Conservation (phyloP, 2,329 filamentous ascomycete genomes). For the Botrytis hyacinthi region DNA sequence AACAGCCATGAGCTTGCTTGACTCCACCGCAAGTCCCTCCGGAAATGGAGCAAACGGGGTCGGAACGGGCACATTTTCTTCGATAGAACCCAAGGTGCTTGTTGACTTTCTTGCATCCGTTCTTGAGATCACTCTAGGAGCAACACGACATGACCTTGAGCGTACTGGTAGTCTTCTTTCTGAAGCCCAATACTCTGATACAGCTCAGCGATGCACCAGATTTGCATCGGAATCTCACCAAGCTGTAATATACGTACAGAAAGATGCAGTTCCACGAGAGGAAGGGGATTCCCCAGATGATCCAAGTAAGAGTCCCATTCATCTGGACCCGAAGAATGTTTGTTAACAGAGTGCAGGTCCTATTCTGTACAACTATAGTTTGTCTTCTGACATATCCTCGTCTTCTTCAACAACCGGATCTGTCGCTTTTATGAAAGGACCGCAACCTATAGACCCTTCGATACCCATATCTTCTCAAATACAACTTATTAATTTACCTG, state of each 20-base stretch:
- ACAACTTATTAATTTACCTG: conserved; percentile 88
- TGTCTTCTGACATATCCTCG: conserved; percentile 79
- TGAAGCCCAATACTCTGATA: conserved; percentile 68
- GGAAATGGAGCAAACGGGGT: conserved; percentile 37
- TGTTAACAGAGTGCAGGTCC: conserved; percentile 42
- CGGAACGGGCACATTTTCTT: conserved; percentile 44
- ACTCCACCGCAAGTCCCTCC: conserved; percentile 35
- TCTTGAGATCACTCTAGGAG: conserved; percentile 71
- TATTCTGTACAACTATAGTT: conserved; percentile 69
- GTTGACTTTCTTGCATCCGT: conserved; percentile 71
- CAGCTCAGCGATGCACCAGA: conserved; percentile 79
- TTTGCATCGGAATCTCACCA: conserved; percentile 87
- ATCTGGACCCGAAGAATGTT: conserved; percentile 29
- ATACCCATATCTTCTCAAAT: conserved; percentile 84
- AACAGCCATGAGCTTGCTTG: conserved; percentile 38
- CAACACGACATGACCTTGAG: conserved; percentile 75
- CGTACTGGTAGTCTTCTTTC: conserved; percentile 80
- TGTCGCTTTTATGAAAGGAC: conserved; percentile 85
- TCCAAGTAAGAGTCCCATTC: conserved; percentile 40
- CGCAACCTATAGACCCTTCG: conserved; percentile 79
- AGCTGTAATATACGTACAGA: conserved; percentile 80
- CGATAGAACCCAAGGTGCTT: conserved; percentile 65
- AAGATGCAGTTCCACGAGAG: conserved; percentile 61
- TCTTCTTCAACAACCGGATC: conserved; percentile 79
- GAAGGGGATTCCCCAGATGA: conserved; percentile 34